phyloP scores from a whole-genome alignment of 768 basidiomycete genomes.

The Chalciporus chontae region DNA sequence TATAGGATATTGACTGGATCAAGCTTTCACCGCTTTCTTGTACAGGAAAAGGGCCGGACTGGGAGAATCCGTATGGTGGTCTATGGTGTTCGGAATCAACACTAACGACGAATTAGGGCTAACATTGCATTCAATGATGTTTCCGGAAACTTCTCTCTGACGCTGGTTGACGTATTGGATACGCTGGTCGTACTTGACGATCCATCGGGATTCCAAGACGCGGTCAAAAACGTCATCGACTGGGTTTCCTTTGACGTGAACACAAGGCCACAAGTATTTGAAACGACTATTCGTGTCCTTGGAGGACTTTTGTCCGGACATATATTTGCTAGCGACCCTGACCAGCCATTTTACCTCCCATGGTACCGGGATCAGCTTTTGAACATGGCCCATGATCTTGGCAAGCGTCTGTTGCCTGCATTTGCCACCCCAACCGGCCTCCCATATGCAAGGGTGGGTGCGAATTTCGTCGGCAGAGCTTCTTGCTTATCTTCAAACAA shows the following conservation, averaged over 20 bases:
- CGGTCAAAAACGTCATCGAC: slow-evolving; percentile 75
- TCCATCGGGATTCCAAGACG: slow-evolving; percentile 73
- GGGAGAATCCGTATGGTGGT: slow-evolving; percentile 68
- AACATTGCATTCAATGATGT: slow-evolving; percentile 90
- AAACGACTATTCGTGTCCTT: slow-evolving; percentile 91
- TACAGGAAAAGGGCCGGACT: slow-evolving; percentile 82
- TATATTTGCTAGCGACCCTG: slow-evolving; percentile 66
- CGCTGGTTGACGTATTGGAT: slow-evolving; percentile 80
- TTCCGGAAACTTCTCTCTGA: slow-evolving; percentile 88
- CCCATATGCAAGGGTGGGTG: slow-evolving; percentile 78
- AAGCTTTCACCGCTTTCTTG: slow-evolving; percentile 90
- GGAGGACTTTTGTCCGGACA: slow-evolving; percentile 89
- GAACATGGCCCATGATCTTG: slow-evolving; percentile 81
- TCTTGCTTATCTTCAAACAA: slow-evolving; percentile 1
- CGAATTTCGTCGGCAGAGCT: background rate
- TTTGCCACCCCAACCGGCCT: slow-evolving; percentile 90
- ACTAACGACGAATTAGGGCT: slow-evolving; percentile 35
- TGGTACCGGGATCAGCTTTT: slow-evolving; percentile 86
- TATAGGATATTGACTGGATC: slow-evolving; percentile 13
- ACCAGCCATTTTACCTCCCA: slow-evolving; percentile 68
- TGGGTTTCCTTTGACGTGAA: slow-evolving; percentile 91
- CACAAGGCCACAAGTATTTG: slow-evolving; percentile 97
- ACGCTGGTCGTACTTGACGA: slow-evolving; percentile 88
- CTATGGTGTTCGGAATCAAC: slow-evolving; percentile 3
- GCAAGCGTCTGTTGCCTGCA: slow-evolving; percentile 81